Percentiles rank a stretch among this genome's conserved stretches.
phyloP scores from a whole-genome alignment of 257 asterid genomes.

The Leptodermis oblonga region DNA sequence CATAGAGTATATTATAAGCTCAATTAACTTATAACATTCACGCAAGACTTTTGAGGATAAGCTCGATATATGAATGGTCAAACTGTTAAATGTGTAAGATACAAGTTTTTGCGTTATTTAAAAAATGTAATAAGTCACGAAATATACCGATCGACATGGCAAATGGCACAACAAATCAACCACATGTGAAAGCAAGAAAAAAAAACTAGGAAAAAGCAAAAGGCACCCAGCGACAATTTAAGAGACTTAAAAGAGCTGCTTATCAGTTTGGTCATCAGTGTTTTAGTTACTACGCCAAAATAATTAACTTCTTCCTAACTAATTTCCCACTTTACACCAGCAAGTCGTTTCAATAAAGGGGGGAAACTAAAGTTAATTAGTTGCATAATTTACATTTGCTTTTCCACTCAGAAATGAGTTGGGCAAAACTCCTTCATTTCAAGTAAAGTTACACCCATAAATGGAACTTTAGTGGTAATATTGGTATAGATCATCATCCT shows the following conservation, averaged over 20 bases:
- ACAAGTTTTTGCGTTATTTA: no score
- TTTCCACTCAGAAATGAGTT: background rate
- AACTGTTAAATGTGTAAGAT: no score
- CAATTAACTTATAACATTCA: no score
- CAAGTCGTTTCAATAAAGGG: background rate
- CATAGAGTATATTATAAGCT: no score
- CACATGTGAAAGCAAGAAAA: no score
- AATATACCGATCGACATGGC: no score
- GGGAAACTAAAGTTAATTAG: background rate
- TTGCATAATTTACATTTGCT: background rate
- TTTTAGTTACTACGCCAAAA: conserved; percentile 8
- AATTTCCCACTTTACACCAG: background rate
- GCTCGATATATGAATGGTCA: no score
- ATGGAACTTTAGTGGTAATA: no score
- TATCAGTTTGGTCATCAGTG: background rate
- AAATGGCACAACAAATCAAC: background rate
- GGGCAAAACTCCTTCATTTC: background rate
- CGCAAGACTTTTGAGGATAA: no score
- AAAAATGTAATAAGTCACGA: no score
- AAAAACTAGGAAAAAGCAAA: no score
- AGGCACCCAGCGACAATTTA: background rate
- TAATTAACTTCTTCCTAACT: conserved; percentile 6
- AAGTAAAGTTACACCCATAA: background rate
- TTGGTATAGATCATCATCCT: no score
- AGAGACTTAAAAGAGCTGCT: background rate